Evolutionary conservation across 805 yeast species (phyloP), one percentile per base, ranked within the genome.

Genomic region (Zygotorulaspora danielsina): DNA sequence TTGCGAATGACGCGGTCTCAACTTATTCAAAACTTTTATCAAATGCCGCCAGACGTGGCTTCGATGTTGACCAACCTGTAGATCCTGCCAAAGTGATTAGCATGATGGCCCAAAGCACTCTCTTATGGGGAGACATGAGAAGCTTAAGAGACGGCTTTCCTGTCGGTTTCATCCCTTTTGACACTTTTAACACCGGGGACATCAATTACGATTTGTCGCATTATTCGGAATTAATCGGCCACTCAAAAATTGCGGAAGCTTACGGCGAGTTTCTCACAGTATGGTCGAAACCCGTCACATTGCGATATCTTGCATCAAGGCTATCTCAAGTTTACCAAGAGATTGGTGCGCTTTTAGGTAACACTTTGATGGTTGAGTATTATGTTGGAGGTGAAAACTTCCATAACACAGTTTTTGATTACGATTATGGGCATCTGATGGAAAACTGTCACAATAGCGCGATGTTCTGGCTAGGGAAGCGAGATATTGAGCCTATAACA

Each of bases 231-330:
- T 26, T 26, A 43, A 55, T 54, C 18, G 28, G 39, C 4, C 50
- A 53, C 27, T 41, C 35, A 16, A 24, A 36, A 42, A 53, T 29
- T 48, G 53, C 42, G 17, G 57, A 32, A 44, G 59, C 34, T 19
- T 52, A 62, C 22, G 30, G 40, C 2, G 57, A 59, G 2, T 61
- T 73, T 15, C 55, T 70, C 15, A 47, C 32, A 8, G 41, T 51
- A 2, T 81, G 88, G 88, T 51, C 59, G 33, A 62, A 38, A 2
- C 77, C 84, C 1, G 67, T 78, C 13, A 80, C 88, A 0, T 55
- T 78, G 15, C 57, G 77, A 36, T 74, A 74, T 46, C 66, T 83
- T 41, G 74, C 83, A 0, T 72, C 74, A 1, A 63, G 86, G 39
- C 51, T 73, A 7, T 66, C 79, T 1, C 81, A 78, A 46, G 44